Evolutionary conservation across 495 filamentous ascomycete genomes (phyloP).

Genomic region (Penicillium samsonianum): DNA sequence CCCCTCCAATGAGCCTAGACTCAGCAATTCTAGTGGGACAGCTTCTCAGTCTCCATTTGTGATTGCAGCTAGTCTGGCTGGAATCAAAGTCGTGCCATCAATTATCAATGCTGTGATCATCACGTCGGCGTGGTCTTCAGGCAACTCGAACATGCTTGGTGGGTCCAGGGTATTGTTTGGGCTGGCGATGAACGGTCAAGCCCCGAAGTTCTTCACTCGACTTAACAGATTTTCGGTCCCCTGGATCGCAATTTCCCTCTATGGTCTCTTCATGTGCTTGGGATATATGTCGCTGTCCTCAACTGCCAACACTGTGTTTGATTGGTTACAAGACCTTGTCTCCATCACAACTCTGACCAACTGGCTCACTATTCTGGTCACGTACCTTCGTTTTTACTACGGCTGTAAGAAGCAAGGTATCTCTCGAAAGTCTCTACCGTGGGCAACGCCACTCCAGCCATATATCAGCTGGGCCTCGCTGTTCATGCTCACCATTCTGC

Average conservation of each 20-base stretch:
- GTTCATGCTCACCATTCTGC: too few relatives aligned
- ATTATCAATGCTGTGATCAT: slow-evolving; percentile 48
- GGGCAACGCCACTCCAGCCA: too few relatives aligned
- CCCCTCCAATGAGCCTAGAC: slow-evolving; percentile 44
- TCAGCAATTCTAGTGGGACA: slow-evolving; percentile 39
- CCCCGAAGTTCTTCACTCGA: slow-evolving; percentile 41
- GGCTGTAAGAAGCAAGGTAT: too few relatives aligned
- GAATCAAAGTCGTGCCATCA: slow-evolving; percentile 44
- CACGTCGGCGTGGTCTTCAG: slow-evolving; percentile 38
- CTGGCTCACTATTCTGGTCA: neutral
- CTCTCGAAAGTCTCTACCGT: too few relatives aligned
- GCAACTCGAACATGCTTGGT: slow-evolving; percentile 42
- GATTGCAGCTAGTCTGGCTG: slow-evolving; percentile 40
- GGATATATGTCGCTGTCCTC: slow-evolving; percentile 55
- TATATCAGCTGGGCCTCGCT: too few relatives aligned
- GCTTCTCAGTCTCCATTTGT: slow-evolving; percentile 52
- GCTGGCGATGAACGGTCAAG: slow-evolving; percentile 32
- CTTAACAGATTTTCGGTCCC: slow-evolving; percentile 60
- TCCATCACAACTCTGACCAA: slow-evolving; percentile 40
- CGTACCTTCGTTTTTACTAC: too few relatives aligned
- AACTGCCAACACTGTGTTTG: slow-evolving; percentile 53
- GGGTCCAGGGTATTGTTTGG: slow-evolving; percentile 43
- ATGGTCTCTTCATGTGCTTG: slow-evolving; percentile 47
- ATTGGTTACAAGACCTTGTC: slow-evolving; percentile 47
- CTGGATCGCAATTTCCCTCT: slow-evolving; percentile 49